Conservation (phyloP, 495 filamentous ascomycete genomes). For the Aspergillus avenaceus region DNA sequence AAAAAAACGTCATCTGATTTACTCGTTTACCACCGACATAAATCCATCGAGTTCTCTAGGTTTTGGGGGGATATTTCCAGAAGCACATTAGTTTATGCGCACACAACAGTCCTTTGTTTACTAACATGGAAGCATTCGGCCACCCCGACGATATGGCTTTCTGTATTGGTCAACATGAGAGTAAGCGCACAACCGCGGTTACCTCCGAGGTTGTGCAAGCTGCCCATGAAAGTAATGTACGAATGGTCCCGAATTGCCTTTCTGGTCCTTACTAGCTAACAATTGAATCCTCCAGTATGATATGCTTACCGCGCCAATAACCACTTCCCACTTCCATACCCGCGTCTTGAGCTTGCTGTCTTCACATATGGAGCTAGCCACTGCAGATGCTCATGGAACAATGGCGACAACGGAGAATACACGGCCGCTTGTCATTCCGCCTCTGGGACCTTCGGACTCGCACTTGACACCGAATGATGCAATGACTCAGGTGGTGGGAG, state of each 20-base stretch:
- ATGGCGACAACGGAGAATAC: slow-evolving; percentile 34
- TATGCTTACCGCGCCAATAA: slow-evolving; percentile 86
- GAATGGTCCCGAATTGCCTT: slow-evolving; percentile 10
- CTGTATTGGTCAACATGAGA: slow-evolving; percentile 83
- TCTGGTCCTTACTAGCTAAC: slow-evolving; percentile 7
- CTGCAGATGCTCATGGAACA: slow-evolving; percentile 30
- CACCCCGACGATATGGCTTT: slow-evolving; percentile 57
- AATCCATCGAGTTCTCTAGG: not conserved
- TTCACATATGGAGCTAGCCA: slow-evolving; percentile 35
- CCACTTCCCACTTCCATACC: slow-evolving; percentile 75
- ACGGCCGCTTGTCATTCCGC: slow-evolving; percentile 56
- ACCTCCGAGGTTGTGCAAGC: slow-evolving; percentile 59
- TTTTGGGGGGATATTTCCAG: not conserved
- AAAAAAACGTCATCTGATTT: not conserved
- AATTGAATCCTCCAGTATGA: slow-evolving; percentile 64
- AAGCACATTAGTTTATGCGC: no score
- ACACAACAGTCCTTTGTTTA: no score
- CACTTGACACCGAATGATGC: slow-evolving; percentile 66
- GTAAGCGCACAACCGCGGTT: slow-evolving; percentile 55
- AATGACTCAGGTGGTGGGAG: slow-evolving; percentile 66
- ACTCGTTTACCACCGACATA: no score
- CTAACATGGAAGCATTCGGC: slow-evolving; percentile 39
- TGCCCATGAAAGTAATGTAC: slow-evolving; percentile 57
- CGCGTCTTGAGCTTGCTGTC: slow-evolving; percentile 64
- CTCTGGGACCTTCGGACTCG: slow-evolving; percentile 70